A percentile compares a stretch with the other conserved stretches of the same genome.
Evolutionary conservation across 2,329 filamentous ascomycete genomes (phyloP).

Genomic region (Dactylellina drechsleri): DNA sequence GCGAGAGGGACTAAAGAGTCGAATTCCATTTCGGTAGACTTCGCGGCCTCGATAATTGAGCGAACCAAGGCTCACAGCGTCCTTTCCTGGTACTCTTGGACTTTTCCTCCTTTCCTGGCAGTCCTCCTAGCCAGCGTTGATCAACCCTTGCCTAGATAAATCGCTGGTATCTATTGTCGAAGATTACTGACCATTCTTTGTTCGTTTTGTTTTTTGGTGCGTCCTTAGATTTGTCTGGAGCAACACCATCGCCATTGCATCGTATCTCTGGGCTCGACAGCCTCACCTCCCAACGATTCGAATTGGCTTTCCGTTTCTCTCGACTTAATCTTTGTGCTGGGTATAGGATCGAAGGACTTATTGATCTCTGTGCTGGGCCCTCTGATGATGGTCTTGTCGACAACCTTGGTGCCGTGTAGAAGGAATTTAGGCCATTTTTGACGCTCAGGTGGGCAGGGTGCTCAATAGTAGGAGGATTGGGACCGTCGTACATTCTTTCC

Average conservation of each 20-base stretch:
- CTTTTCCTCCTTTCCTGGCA: background rate
- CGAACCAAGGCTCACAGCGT: too few relatives aligned
- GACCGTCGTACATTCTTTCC: background rate
- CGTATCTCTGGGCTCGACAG: slow-evolving; percentile 7
- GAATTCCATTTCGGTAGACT: too few relatives aligned
- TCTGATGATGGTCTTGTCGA: slow-evolving; percentile 48
- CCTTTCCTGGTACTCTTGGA: slow-evolving; percentile 8
- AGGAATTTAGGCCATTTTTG: slow-evolving; percentile 28
- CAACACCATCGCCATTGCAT: slow-evolving; percentile 16
- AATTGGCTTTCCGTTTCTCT: background rate
- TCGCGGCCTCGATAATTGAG: too few relatives aligned
- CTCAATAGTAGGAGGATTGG: slow-evolving; percentile 6
- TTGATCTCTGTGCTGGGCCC: background rate
- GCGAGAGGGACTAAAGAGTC: too few relatives aligned
- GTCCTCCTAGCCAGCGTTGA: background rate
- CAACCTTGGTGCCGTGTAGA: slow-evolving; percentile 25
- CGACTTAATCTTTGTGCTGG: too few relatives aligned
- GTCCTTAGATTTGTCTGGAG: slow-evolving; percentile 14
- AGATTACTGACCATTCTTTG: slow-evolving; percentile 14
- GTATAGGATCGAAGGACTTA: too few relatives aligned
- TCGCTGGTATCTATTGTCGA: background rate
- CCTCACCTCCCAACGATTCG: slow-evolving; percentile 4
- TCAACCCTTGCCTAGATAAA: too few relatives aligned
- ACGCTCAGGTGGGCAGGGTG: slow-evolving; percentile 27
- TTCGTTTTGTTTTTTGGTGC: slow-evolving; percentile 16